Conservation (phyloP, 345 rosid genomes). For the Aurinia saxatilis region DNA sequence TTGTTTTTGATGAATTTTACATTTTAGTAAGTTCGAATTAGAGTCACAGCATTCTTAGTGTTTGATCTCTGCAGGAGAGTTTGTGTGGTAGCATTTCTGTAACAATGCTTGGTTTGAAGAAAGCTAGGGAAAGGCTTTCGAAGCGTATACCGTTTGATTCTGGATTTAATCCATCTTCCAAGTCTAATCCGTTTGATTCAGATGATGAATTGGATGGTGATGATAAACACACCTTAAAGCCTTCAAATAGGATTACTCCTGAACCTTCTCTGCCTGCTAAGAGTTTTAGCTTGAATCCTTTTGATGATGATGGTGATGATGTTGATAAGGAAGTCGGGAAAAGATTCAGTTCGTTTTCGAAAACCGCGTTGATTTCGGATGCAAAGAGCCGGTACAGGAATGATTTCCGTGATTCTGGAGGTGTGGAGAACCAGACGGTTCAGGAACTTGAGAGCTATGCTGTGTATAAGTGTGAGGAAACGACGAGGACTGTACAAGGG, state of each 20-base stretch:
- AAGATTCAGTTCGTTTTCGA: conserved; percentile 25
- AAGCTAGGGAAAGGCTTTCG: conserved; percentile 36
- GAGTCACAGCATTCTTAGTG: not conserved
- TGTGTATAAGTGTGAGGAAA: conserved; percentile 76
- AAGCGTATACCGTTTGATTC: conserved; percentile 43
- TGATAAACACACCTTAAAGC: conserved; percentile 34
- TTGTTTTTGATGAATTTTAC: conserved; percentile 2
- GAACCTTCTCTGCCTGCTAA: conserved; percentile 31
- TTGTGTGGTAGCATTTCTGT: not conserved
- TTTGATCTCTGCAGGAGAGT: not conserved
- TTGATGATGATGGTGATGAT: conserved; percentile 27
- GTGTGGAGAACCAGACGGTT: conserved; percentile 71
- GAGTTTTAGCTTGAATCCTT: conserved; percentile 40
- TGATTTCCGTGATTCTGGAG: conserved; percentile 67
- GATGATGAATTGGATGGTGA: conserved; percentile 47
- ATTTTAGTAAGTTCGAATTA: not conserved
- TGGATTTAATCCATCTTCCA: conserved; percentile 28
- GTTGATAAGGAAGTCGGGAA: conserved; percentile 21
- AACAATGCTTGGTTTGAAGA: conserved; percentile 53
- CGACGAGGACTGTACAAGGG: conserved; percentile 63
- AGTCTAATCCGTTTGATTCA: conserved; percentile 78
- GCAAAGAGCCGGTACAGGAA: conserved; percentile 47
- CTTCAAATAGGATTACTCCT: conserved; percentile 47
- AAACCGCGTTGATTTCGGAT: conserved; percentile 22
- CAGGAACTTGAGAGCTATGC: conserved; percentile 80